These are phyloP conservation scores for Ruellia speciosa DNA, from an alignment of 305 asterid species.

Conservation along the genomic window DNA sequence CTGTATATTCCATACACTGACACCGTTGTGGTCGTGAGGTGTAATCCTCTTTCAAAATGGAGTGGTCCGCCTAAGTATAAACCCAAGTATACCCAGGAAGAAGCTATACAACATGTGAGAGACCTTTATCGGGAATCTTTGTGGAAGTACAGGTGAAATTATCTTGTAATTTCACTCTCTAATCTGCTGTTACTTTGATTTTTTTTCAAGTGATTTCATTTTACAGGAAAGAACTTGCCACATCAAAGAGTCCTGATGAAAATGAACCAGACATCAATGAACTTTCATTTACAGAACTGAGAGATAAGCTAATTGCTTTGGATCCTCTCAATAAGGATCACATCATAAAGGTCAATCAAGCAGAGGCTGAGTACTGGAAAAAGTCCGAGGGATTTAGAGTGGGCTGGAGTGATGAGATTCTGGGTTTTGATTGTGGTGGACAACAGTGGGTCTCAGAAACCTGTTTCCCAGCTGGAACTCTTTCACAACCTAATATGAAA, in stretches of 20 bases:
- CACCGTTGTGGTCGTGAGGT: slow-evolving; percentile 78
- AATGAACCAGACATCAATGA: slow-evolving; percentile 46
- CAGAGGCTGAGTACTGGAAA: slow-evolving; percentile 93
- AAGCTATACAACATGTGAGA: slow-evolving; percentile 64
- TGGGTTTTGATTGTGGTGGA: slow-evolving; percentile 98
- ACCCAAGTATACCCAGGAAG: slow-evolving; percentile 64
- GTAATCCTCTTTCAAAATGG: slow-evolving; percentile 79
- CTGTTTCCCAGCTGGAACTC: slow-evolving; percentile 89
- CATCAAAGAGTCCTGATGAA: slow-evolving; percentile 31
- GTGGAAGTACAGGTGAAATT: slow-evolving; percentile 47
- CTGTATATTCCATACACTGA: slow-evolving; percentile 88
- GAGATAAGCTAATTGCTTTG: slow-evolving; percentile 78
- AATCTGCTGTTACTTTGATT: neutral
- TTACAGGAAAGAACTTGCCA: slow-evolving; percentile 42
- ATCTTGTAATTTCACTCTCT: too few relatives aligned
- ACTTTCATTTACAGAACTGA: slow-evolving; percentile 77
- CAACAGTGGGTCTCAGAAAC: slow-evolving; percentile 98
- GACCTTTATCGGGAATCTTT: slow-evolving; percentile 63
- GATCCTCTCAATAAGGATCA: slow-evolving; percentile 89
- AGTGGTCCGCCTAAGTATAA: slow-evolving; percentile 63
- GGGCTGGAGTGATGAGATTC: slow-evolving; percentile 98
- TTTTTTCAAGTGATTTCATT: slow-evolving; percentile 6
- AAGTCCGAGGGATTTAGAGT: slow-evolving; percentile 90
- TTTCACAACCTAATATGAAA: slow-evolving; percentile 76
- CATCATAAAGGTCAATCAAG: slow-evolving; percentile 59